phyloP scores from a whole-genome alignment of 1,139 yeast genomes.

The Saccharomyces pastorianus region DNA sequence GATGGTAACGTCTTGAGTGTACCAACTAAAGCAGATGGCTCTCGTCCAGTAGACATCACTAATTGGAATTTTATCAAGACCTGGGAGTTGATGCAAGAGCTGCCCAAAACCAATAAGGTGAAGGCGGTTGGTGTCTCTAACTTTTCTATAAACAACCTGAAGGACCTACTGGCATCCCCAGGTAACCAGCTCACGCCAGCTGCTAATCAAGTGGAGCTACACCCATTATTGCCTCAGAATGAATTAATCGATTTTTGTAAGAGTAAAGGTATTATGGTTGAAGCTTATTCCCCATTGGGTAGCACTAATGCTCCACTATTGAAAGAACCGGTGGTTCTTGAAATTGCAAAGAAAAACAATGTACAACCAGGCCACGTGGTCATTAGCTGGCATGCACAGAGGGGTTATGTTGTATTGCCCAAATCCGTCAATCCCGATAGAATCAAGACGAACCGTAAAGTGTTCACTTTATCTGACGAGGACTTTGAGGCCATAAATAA shows the following conservation, averaged over 20 bases:
- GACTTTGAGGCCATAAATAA: conserved; percentile 46
- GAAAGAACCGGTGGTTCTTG: conserved; percentile 39
- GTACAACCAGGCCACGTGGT: conserved; percentile 54
- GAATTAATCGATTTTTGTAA: conserved; percentile 50
- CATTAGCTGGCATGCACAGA: conserved; percentile 62
- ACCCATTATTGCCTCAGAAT: conserved; percentile 63
- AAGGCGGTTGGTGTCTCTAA: conserved; percentile 74
- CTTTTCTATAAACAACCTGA: conserved; percentile 47
- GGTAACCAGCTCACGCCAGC: conserved; percentile 53
- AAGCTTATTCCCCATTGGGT: conserved; percentile 77
- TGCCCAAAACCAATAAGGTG: conserved; percentile 48
- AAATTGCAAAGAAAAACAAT: conserved; percentile 47
- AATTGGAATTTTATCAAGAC: conserved; percentile 56
- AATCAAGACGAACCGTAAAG: conserved; percentile 47
- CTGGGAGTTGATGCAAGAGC: conserved; percentile 57
- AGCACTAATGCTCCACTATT: conserved; percentile 58
- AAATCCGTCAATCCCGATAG: conserved; percentile 57
- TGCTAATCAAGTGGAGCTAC: conserved; percentile 64
- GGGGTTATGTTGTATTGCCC: conserved; percentile 64
- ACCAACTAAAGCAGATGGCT: conserved; percentile 40
- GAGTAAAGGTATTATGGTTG: conserved; percentile 47
- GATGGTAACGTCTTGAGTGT: conserved; percentile 32
- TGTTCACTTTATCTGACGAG: conserved; percentile 42
- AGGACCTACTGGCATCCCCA: conserved; percentile 43
- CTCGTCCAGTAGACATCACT: conserved; percentile 34